Conservation (phyloP, 495 filamentous ascomycete species). For the Friedmanniomyces simplex region DNA sequence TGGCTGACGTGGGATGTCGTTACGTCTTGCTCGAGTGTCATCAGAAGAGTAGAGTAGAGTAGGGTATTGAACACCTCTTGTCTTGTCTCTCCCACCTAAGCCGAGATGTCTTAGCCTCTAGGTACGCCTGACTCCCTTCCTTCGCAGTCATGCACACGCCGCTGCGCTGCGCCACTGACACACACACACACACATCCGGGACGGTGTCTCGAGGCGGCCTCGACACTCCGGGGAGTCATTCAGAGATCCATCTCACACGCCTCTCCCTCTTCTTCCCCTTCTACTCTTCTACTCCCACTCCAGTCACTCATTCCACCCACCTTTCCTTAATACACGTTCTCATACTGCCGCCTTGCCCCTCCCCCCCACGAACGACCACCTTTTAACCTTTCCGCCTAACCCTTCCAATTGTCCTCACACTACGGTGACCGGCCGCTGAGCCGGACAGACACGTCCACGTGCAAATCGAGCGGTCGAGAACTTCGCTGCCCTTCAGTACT, state of each 20-base stretch:
- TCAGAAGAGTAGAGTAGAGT: too few species aligned
- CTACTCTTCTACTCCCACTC: background rate
- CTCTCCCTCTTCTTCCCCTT: background rate
- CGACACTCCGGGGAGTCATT: conserved; percentile 1
- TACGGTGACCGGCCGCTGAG: background rate
- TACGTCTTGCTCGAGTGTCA: too few species aligned
- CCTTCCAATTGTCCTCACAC: background rate
- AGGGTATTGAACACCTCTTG: too few species aligned
- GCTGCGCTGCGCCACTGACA: background rate
- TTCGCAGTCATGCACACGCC: too few species aligned
- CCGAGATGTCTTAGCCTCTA: background rate
- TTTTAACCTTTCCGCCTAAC: background rate
- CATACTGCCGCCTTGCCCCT: background rate
- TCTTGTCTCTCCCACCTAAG: too few species aligned
- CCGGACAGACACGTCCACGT: conserved; percentile 2
- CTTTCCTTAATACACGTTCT: conserved; percentile 4
- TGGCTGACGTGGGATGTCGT: too few species aligned
- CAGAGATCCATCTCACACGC: background rate
- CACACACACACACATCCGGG: too few species aligned
- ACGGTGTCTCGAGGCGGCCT: too few species aligned
- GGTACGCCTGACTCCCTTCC: background rate
- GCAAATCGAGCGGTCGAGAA: background rate
- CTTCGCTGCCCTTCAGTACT: too few species aligned
- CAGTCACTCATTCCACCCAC: background rate
- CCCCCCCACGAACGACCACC: background rate